Evolutionary conservation across 2,329 filamentous ascomycete genomes (phyloP).

Genomic region (Huntiella omanensis): DNA sequence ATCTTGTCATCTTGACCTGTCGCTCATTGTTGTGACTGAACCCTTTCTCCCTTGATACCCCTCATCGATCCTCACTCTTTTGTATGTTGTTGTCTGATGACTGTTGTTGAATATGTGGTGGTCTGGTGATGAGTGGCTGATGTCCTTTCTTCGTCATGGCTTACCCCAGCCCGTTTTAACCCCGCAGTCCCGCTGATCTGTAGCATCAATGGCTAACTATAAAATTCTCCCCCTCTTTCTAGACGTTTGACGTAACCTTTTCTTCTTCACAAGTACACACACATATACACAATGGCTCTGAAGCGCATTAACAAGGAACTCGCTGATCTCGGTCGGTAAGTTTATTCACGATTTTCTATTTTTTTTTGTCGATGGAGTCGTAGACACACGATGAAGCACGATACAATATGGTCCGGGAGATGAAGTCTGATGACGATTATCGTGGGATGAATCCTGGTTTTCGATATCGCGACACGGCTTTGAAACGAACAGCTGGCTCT

Average conservation of each 20-base stretch:
- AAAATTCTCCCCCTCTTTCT: too few species aligned
- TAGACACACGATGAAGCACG: background rate
- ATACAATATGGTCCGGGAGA: too few species aligned
- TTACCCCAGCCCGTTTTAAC: background rate
- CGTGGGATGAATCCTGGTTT: too few species aligned
- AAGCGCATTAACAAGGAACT: conserved; percentile 94
- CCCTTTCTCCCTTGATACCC: background rate
- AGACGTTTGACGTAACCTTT: background rate
- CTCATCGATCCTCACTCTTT: background rate
- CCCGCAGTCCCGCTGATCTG: conserved; percentile 1
- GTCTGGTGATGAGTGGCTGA: background rate
- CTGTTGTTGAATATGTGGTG: too few species aligned
- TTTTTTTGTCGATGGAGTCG: background rate
- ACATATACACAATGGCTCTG: conserved; percentile 47
- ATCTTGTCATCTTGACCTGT: background rate
- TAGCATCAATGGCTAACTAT: background rate
- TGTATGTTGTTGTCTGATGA: too few species aligned
- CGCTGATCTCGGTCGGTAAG: conserved; percentile 73
- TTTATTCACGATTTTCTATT: background rate
- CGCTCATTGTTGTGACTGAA: conserved; percentile 4
- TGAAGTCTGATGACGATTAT: too few species aligned
- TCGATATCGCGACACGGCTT: too few species aligned
- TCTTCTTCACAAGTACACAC: background rate
- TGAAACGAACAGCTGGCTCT: too few species aligned
- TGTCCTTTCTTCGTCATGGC: background rate